phyloP scores from a whole-genome alignment of 225 moss, liverwort and hornwort genomes.

The Polytrichum commune region DNA sequence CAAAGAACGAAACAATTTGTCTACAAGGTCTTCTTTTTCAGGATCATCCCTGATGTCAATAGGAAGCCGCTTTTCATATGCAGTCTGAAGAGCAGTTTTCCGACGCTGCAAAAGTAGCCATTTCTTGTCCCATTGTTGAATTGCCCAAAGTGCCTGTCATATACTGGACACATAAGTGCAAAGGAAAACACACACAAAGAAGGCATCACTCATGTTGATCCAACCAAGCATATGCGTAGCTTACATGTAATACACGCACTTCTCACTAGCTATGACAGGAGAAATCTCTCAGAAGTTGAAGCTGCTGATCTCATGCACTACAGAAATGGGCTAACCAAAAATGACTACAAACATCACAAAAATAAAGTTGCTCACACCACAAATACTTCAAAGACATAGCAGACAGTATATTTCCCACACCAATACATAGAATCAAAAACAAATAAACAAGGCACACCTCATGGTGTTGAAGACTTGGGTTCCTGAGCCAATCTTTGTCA shows the following conservation, averaged over 20 bases:
- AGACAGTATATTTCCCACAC: too few relatives aligned
- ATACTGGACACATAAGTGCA: constrained; percentile 10
- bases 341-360: too few relatives aligned
- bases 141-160: constrained; percentile 80
- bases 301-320: too few relatives aligned
- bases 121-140: constrained; percentile 86
- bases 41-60: constrained; percentile 35
- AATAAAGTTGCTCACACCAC: too few relatives aligned
- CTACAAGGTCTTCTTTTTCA: constrained; percentile 50
- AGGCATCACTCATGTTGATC: constrained; percentile 4
- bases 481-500: constrained; percentile 24
- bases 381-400: too few relatives aligned
- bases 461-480: constrained; percentile 34
- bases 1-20: constrained; percentile 50
- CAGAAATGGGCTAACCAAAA: too few relatives aligned
- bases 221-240: not conserved
- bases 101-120: constrained; percentile 77
- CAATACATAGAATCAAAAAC: too few relatives aligned
- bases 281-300: too few relatives aligned
- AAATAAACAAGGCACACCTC: constrained; percentile 40
- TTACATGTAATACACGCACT: too few relatives aligned
- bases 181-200: not conserved
- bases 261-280: too few relatives aligned
- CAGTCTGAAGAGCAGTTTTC: constrained; percentile 60
- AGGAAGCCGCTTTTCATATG: constrained; percentile 60